Evolutionary conservation across 179 eudicot genomes (phyloP).

Genomic region (Pouteria campechiana): DNA sequence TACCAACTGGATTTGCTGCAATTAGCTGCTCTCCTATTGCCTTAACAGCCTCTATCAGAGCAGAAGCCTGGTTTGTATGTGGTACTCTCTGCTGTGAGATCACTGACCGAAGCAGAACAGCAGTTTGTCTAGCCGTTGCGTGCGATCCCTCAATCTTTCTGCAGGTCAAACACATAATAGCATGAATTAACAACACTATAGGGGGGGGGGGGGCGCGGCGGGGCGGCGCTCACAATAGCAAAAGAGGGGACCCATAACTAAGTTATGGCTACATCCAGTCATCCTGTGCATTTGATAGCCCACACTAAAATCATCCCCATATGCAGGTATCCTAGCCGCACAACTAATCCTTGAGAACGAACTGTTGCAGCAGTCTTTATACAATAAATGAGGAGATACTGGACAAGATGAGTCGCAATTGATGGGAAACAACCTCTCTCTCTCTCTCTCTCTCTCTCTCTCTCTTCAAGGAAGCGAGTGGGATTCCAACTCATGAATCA

Average conservation of each 20-base stretch:
- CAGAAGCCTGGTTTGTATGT: constrained; percentile 62
- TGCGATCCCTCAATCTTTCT: constrained; percentile 94
- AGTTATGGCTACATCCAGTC: too few species aligned
- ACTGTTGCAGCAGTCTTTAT: too few species aligned
- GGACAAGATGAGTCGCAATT: too few species aligned
- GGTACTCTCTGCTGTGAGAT: constrained; percentile 81
- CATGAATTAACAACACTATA: not conserved
- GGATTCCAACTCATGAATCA: too few species aligned
- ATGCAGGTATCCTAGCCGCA: not conserved
- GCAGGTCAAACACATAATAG: not conserved
- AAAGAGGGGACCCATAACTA: too few species aligned
- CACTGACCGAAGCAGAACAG: constrained; percentile 77
- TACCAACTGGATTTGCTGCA: constrained; percentile 92
- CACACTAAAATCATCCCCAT: not conserved
- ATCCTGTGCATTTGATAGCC: too few species aligned
- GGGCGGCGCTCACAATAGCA: too few species aligned
- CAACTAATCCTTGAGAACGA: too few species aligned
- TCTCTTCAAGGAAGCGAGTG: not conserved
- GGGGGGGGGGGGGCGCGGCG: too few species aligned
- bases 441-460: too few species aligned
- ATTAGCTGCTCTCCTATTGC: constrained; percentile 70
- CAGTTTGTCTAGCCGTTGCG: constrained; percentile 74
- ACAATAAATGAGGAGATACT: too few species aligned
- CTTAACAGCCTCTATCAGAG: constrained; percentile 68
- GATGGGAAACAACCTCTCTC: too few species aligned